Percentiles rank a stretch among this genome's conserved stretches.
phyloP scores from a whole-genome alignment of 139 green algal genomes.

The Picochlorum sp. region DNA sequence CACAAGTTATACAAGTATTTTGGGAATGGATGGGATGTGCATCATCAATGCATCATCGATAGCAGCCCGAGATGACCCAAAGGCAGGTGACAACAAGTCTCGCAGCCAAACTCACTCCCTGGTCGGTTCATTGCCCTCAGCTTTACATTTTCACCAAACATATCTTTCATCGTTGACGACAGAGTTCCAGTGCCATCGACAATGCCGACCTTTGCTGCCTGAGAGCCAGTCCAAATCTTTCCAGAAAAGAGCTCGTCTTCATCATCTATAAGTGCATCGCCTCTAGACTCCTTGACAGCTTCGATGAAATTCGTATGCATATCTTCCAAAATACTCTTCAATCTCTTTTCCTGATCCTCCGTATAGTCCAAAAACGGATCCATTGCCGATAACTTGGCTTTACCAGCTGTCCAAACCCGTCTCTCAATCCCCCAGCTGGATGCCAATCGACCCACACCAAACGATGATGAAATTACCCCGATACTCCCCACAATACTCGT shows the following conservation, averaged over 20 bases:
- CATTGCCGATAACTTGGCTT: conserved; percentile 27
- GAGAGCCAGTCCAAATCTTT: conserved; percentile 28
- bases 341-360: conserved; percentile 16
- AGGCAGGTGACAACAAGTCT: too few species aligned
- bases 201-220: conserved; percentile 32
- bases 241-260: conserved; percentile 32
- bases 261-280: conserved; percentile 11
- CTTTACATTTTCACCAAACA: conserved; percentile 24
- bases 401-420: conserved; percentile 26
- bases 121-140: conserved; percentile 8
- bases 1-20: too few species aligned
- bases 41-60: too few species aligned
- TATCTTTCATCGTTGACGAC: conserved; percentile 13
- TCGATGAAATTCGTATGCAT: conserved; percentile 22
- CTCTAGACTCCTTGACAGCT: conserved; percentile 9
- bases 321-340: conserved; percentile 31
- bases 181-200: conserved; percentile 27
- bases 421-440: conserved; percentile 31
- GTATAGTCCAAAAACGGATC: conserved; percentile 35
- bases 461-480: conserved; percentile 28
- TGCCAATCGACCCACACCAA: conserved; percentile 20
- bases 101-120: too few species aligned
- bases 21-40: too few species aligned
- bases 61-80: too few species aligned
- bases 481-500: conserved; percentile 37